Evolutionary conservation across 306 rosid genomes (phyloP), one percentile per base, ranked within the genome.

Genomic region (Lablab purpureus): DNA sequence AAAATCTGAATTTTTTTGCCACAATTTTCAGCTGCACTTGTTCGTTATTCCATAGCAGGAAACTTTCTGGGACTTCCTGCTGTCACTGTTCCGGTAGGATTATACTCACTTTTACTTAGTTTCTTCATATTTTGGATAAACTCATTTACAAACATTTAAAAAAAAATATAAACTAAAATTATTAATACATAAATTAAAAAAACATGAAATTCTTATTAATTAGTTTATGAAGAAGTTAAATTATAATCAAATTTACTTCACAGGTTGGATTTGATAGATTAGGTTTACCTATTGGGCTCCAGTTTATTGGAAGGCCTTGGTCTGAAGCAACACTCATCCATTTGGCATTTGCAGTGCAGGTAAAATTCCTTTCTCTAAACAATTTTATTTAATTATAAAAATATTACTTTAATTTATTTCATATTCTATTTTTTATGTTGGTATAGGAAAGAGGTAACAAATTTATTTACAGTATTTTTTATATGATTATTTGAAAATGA

Each of bases 221-320:
- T 34, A 34, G 40, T 34, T 34, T 6, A 34, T 34, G 6, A 34
- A 34, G 40, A 34, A 34, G 28, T 25, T 25, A 25, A 25, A 25
- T 25, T 25, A 2, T 25, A 25, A 25, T 25, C 28, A 25, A 25
- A 25, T 2, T 25, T 25, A 56, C 13, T 27, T 78, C 69, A 67
- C 81, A 94, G 99, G 93, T 92, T 80, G 99, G 99, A 43, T 91
- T 87, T 34, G 97, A 91, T 62, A 87, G 89, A 81, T 40, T 60
- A 13, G 99, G 99, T 75, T 82, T 94, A 86, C 99, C 99, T 15
- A 94, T 94, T 74, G 99, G 99, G 37, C 97, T 94, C 83, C 99
- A 94, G 79, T 91, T 94, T 80, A 89, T 94, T 28, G 97, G 99
- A 70, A 88, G 84, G 85, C 97, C 97, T 69, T 94, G 97, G 97